Evolutionary conservation across 2,329 filamentous ascomycete species (phyloP), one percentile per base, ranked within the genome.

Genomic region (Teratosphaeria viscida): DNA sequence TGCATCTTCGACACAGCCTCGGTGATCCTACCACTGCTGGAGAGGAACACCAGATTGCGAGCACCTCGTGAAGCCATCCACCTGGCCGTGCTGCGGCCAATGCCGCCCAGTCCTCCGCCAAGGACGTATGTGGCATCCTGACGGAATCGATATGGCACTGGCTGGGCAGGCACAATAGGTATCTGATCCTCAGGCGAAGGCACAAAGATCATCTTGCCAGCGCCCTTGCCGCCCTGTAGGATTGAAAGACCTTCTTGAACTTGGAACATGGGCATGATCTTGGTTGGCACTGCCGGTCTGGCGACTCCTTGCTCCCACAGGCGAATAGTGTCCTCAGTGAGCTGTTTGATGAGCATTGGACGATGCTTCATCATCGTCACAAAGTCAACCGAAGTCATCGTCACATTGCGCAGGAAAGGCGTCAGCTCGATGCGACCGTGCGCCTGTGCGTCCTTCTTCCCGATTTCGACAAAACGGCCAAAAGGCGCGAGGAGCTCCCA

Each of bases 381-480:
- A 23, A 64, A 37, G 52, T 64, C 57, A 10, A 64, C 56, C 12
- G 27, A 35, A 7, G 62, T 47, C 37, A 60, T 61, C 10, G 60
- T 61, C 1, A 55, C 56, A 27, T 60, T 61, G 3, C 39, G 43
- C 7, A 39, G 8, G 58, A 63, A 64, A 16, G 58, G 52, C 7
- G 23, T 10, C 37, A 65, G 59, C 8, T 58, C 55, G n/a, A 65
- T 47, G 1, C 26, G n/a, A 14, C 39, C 55, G 19, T 57, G 55
- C 14, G 39, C 55, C 37, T 54, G 19, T n/a, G 64, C 54, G 35
- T 67, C 65, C 29, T 37, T 34, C 49, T 63, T 64, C 26, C 65
- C 65, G 12, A 67, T 61, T 49, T 70, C 68, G 4, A 66, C 54
- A 65, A 74, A 62, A 2, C 62, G 61, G 5, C 72, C 72, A 35